phyloP scores from a whole-genome alignment of 2,329 filamentous ascomycete species.

The Byssoonygena ceratinophila region DNA sequence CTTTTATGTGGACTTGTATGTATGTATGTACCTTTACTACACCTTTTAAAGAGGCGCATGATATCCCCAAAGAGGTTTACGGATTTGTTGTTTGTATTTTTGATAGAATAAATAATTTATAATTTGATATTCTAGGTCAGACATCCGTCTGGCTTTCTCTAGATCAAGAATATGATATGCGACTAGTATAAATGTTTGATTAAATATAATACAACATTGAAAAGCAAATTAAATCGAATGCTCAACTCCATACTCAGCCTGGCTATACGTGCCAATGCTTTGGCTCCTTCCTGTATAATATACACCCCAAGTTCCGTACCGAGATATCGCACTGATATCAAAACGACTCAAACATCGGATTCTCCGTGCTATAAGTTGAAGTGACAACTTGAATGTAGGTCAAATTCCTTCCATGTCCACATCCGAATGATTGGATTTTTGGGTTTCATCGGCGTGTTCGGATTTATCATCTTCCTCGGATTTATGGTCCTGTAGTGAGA shows the following conservation, averaged over 20 bases:
- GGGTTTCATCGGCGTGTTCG: not conserved
- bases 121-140: not conserved
- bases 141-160: no score
- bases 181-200: no score
- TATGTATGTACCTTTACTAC: no score
- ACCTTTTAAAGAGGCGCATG: not conserved
- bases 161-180: no score
- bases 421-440: not conserved
- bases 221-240: no score
- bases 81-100: not conserved
- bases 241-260: no score
- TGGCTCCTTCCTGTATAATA: no score
- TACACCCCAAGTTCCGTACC: no score
- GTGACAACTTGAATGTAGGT: not conserved
- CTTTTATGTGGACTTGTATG: not conserved
- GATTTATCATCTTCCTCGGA: conserved; percentile 4
- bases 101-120: not conserved
- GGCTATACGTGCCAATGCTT: no score
- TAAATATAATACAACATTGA: no score
- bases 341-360: no score
- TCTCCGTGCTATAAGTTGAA: not conserved
- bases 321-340: no score
- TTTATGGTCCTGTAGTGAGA: conserved; percentile 13
- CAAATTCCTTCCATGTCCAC: conserved; percentile 7
- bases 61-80: not conserved